Percentiles rank a stretch among this genome's conserved stretches.
Evolutionary conservation across 176 grass and related monocot species (phyloP).

Genomic region (Avena atlantica): DNA sequence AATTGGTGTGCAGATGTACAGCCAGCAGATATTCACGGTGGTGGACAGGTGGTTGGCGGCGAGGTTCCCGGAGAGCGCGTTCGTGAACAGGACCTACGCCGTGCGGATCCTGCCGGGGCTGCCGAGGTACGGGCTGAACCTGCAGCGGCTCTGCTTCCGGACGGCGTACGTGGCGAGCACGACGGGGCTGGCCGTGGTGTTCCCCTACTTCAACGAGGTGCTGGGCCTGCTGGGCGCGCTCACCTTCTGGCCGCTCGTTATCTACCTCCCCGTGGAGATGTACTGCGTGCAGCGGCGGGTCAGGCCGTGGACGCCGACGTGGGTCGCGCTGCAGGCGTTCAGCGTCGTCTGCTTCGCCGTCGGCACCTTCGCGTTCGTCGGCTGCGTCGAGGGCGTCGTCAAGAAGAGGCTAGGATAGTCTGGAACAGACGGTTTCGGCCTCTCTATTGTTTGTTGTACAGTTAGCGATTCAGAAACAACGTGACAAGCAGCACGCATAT

Average conservation of each 20-base stretch:
- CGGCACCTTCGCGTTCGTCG: constrained; percentile 67
- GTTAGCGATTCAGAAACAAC: background rate
- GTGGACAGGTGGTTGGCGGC: constrained; percentile 45
- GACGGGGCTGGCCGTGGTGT: constrained; percentile 64
- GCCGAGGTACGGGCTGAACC: constrained; percentile 55
- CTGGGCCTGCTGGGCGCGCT: constrained; percentile 69
- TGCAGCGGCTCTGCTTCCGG: constrained; percentile 63
- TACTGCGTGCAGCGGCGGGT: constrained; percentile 69
- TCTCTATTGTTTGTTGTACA: background rate
- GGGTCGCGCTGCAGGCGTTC: constrained; percentile 56
- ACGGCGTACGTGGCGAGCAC: constrained; percentile 68
- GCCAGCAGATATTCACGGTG: constrained; percentile 68
- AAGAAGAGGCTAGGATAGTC: constrained; percentile 48
- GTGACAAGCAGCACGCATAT: too few relatives aligned
- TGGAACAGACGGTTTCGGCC: background rate
- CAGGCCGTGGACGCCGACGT: constrained; percentile 47
- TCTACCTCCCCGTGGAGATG: constrained; percentile 86
- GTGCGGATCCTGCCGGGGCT: constrained; percentile 49
- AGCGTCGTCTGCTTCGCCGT: constrained; percentile 53
- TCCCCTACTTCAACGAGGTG: constrained; percentile 90
- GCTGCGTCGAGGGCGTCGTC: constrained; percentile 61
- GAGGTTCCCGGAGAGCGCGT: constrained; percentile 50
- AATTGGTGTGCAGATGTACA: constrained; percentile 47
- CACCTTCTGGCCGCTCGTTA: constrained; percentile 66
- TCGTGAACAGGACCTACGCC: constrained; percentile 61